Evolutionary conservation across 108 stramenopile genomes (phyloP), one percentile per base, ranked within the genome.

Genomic region (Licmophora abbreviata): DNA sequence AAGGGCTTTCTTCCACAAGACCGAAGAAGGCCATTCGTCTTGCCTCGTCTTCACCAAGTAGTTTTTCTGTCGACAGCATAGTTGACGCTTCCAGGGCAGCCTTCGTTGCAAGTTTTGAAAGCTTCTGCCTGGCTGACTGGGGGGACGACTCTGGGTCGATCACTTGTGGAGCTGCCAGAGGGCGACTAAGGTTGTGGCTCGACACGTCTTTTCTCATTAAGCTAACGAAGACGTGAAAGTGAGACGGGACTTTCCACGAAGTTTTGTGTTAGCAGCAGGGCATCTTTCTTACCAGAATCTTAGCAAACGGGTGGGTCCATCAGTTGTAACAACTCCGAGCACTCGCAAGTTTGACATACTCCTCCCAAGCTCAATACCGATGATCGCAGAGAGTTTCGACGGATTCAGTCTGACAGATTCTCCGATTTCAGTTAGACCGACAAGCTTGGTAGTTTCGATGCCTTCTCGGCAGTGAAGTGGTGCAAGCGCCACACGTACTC

Each of bases 291-390:
- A 71, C 59, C 31, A 24, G 23, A 85, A 66, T 43, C 58, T 56
- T 29, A 81, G 47, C 1, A 77, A 74, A 1, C 77, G 48, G 3
- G 84, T 85, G 31, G 84, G 84, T n/a, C 84, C 84, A 56, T 85
- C 79, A 7, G 61, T 74, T 18, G 51, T 44, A 3, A 81, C 63
- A 20, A 81, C 44, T 23, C 77, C 77, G 32, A 81, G 59, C 14
- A 85, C 59, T 12, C 79, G 57, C 15, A 79, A 56, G 12, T 44
- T 53, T 18, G 64, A 55, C 2, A 85, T 33, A 11, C 49, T 45
- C 15, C 56, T 29, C 27, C 65, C 51, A 6, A 58, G n/a, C 11
- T 52, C 28, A n/a, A 56, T 31, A 21, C 38, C 49, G 1, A 79
- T 47, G 26, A 48, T 35, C 12, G 42, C 23, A 18, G 54, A 15